Evolutionary conservation across 106 monocot species (phyloP).

Genomic region (Allium cepa): DNA sequence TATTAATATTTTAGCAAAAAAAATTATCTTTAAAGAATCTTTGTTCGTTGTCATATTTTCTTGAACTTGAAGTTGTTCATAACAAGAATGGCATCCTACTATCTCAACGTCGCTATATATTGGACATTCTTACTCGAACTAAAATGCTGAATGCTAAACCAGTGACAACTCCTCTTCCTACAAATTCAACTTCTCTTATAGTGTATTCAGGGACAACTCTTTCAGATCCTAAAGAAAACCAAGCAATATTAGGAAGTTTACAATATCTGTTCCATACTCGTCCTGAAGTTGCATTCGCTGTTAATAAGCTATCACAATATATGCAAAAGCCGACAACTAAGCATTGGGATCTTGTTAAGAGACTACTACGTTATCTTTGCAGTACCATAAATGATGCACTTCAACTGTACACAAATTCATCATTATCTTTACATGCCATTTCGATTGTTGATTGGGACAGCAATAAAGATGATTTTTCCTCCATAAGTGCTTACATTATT

Average conservation of each 20-base stretch:
- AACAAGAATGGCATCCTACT: background rate
- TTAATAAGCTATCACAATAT: conserved; percentile 3
- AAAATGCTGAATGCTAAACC: background rate
- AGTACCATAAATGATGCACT: background rate
- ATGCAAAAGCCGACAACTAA: background rate
- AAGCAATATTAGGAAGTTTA: background rate
- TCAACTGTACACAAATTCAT: background rate
- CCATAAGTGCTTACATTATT: background rate
- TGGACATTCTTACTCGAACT: background rate
- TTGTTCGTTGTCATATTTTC: background rate
- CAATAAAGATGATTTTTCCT: background rate
- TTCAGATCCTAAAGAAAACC: background rate
- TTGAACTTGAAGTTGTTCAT: background rate
- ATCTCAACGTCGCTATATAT: background rate
- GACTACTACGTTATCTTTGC: background rate
- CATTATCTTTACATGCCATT: background rate
- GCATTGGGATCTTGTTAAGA: background rate
- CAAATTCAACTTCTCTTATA: background rate
- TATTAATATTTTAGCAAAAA: background rate
- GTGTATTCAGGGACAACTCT: background rate
- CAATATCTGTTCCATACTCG: background rate
- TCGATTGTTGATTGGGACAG: background rate
- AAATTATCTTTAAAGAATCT: conserved; percentile 4
- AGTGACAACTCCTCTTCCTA: background rate
- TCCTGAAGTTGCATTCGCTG: background rate